Percentiles rank a stretch among this genome's conserved stretches.
Evolutionary conservation across 176 grass and related monocot species (phyloP).

Genomic region (Aegilops sharonensis): DNA sequence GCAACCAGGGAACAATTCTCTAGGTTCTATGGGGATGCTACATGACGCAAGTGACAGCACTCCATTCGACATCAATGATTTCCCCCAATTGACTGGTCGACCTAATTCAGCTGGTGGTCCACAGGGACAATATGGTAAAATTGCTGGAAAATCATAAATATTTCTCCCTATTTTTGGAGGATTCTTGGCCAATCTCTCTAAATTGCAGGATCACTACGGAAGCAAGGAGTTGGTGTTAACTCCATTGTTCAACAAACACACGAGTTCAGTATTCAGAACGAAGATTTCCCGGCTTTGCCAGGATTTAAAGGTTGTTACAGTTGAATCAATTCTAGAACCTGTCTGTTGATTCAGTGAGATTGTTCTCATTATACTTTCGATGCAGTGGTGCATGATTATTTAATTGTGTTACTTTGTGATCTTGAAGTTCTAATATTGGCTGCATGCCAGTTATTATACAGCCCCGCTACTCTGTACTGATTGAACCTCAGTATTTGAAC

Average conservation of each 20-base stretch:
- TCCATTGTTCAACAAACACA: conserved; percentile 87
- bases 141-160: conserved; percentile 3
- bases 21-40: conserved; percentile 90
- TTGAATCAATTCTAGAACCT: conserved; percentile 41
- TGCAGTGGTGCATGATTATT: conserved; percentile 29
- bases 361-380: conserved; percentile 13
- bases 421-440: conserved; percentile 8
- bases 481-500: background rate
- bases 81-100: conserved; percentile 85
- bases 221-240: conserved; percentile 87
- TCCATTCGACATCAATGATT: conserved; percentile 99
- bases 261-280: conserved; percentile 96
- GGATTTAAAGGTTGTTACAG: conserved; percentile 85
- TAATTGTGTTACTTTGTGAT: conserved; percentile 21
- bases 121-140: conserved; percentile 95
- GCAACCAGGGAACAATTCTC: conserved; percentile 79
- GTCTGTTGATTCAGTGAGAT: conserved; percentile 27
- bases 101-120: conserved; percentile 86
- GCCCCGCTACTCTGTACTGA: background rate
- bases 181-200: conserved; percentile 20
- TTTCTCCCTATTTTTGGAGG: background rate
- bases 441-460: background rate
- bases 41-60: conserved; percentile 66
- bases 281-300: conserved; percentile 96
- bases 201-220: conserved; percentile 75